Percentiles rank a stretch among this genome's conserved stretches.
Evolutionary conservation across 108 stramenopile species (phyloP).

Genomic region (Bacterosira constricta): DNA sequence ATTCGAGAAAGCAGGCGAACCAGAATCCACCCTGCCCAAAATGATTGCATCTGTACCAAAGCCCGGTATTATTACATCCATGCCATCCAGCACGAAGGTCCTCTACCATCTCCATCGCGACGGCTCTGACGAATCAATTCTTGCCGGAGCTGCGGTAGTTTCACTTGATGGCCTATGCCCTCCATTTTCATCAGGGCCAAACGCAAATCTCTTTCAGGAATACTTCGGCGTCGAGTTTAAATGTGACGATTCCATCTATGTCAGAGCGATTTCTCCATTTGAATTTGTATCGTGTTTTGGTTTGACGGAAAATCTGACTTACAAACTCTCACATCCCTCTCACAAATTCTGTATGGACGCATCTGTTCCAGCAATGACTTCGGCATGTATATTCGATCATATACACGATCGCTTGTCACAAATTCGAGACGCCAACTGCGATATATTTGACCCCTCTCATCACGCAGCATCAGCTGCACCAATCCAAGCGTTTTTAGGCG

Average conservation of each 20-base stretch:
- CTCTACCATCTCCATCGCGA: background rate
- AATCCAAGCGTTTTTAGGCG: slow-evolving; percentile 2
- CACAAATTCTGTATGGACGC: background rate
- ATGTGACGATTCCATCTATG: background rate
- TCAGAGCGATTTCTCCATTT: no score
- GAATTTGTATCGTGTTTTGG: no score
- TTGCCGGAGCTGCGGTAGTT: background rate
- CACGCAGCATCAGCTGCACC: background rate
- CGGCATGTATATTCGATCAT: background rate
- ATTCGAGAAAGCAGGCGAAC: no score
- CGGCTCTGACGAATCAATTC: background rate
- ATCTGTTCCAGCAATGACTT: background rate
- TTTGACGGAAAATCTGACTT: background rate
- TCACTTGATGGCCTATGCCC: no score
- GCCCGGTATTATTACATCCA: no score
- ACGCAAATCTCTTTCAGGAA: background rate
- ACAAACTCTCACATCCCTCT: background rate
- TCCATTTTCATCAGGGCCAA: no score
- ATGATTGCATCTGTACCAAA: no score
- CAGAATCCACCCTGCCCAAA: no score
- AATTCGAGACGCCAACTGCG: background rate
- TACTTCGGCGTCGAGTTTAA: background rate
- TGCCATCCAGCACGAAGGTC: background rate
- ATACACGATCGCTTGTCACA: background rate
- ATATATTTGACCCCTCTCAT: background rate